Conservation (phyloP, 1,284 basidiomycete genomes). For the Malassezia nana region DNA sequence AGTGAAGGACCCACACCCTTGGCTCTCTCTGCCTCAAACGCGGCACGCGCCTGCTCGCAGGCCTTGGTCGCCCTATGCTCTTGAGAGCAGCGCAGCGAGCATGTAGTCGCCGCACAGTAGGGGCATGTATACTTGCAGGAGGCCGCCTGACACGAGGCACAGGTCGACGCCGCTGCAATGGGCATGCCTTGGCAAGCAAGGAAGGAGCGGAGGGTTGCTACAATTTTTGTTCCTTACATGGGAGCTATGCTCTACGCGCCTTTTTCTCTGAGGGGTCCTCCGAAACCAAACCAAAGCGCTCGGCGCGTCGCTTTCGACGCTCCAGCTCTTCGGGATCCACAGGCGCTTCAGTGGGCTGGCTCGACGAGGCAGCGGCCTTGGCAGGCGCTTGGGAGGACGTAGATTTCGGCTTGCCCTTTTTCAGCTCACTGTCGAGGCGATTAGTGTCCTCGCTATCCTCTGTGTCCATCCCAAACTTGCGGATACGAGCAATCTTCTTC, state of each 20-base stretch:
- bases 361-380: slow-evolving; percentile 21
- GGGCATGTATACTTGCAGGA: slow-evolving; percentile 16
- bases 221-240: background rate
- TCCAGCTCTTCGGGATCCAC: slow-evolving; percentile 23
- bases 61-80: slow-evolving; percentile 1
- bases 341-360: background rate
- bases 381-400: slow-evolving; percentile 2
- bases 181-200: background rate
- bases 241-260: slow-evolving; percentile 2
- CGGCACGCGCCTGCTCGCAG: background rate
- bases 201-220: background rate
- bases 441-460: slow-evolving; percentile 18
- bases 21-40: background rate
- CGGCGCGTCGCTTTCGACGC: slow-evolving; percentile 25
- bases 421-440: slow-evolving; percentile 13
- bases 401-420: slow-evolving; percentile 3
- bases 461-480: slow-evolving; percentile 37
- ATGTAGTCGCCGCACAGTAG: slow-evolving; percentile 9
- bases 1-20: slow-evolving; percentile 3
- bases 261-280: slow-evolving; percentile 26
- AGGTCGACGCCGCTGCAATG: background rate
- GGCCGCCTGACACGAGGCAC: slow-evolving; percentile 6
- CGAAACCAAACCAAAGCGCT: slow-evolving; percentile 29
- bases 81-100: slow-evolving; percentile 9
- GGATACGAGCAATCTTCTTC: slow-evolving; percentile 30